These are phyloP conservation scores for Aspergillus awamori DNA, from an alignment of 2,329 filamentous ascomycete genomes.

Conservation along the genomic window DNA sequence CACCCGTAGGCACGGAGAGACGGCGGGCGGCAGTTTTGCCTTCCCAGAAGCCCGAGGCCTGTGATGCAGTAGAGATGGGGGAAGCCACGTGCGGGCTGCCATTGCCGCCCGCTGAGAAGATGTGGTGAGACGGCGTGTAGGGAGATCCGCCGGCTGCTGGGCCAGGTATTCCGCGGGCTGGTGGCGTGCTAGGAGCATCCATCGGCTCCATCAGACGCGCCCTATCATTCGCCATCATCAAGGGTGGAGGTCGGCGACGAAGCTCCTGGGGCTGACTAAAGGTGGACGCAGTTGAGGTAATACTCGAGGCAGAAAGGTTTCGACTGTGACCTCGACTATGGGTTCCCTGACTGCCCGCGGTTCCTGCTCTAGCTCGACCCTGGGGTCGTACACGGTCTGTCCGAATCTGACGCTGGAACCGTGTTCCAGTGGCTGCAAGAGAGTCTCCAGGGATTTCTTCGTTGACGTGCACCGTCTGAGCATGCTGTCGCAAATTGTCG, in stretches of 20 bases:
- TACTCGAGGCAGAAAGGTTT: slow-evolving; percentile 87
- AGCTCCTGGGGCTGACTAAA: slow-evolving; percentile 65
- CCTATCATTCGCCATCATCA: slow-evolving; percentile 76
- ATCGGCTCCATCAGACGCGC: slow-evolving; percentile 64
- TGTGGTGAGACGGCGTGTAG: slow-evolving; percentile 76
- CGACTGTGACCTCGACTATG: slow-evolving; percentile 76
- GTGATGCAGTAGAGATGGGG: slow-evolving; percentile 69
- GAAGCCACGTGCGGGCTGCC: slow-evolving; percentile 80
- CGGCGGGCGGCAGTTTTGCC: slow-evolving; percentile 71
- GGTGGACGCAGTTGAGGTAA: slow-evolving; percentile 72
- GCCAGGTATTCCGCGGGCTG: slow-evolving; percentile 64
- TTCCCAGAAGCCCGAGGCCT: slow-evolving; percentile 74
- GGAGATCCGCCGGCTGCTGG: slow-evolving; percentile 74
- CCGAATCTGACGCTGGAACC: slow-evolving; percentile 88
- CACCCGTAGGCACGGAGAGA: slow-evolving; percentile 77
- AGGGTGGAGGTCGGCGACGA: slow-evolving; percentile 74
- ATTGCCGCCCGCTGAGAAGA: slow-evolving; percentile 71
- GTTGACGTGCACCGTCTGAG: slow-evolving; percentile 95
- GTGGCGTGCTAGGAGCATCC: slow-evolving; percentile 67
- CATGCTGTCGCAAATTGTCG: slow-evolving; percentile 94
- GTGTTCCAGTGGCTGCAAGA: slow-evolving; percentile 84
- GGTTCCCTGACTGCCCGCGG: slow-evolving; percentile 70
- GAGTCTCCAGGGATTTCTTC: slow-evolving; percentile 95
- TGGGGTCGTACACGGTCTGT: slow-evolving; percentile 80
- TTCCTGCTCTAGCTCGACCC: slow-evolving; percentile 74